Evolutionary conservation across 2,329 filamentous ascomycete species (phyloP), one percentile per base, ranked within the genome.

Genomic region (Blastomyces gilchristii): DNA sequence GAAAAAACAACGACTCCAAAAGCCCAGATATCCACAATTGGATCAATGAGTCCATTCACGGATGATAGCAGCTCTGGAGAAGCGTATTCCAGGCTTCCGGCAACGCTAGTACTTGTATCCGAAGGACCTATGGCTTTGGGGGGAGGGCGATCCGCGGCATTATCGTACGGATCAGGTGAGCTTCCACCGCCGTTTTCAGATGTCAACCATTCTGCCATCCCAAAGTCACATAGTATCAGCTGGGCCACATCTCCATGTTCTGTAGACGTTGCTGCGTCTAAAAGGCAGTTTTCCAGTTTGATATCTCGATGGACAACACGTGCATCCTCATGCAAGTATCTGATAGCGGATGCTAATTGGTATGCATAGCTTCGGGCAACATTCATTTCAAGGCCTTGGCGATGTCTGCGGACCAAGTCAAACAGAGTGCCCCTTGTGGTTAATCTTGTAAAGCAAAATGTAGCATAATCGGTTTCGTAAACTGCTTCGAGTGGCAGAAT

Each of bases 291-390:
- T 69, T 88, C 86, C 31, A 88, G 80, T 71, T 88, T 88, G 70
- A 88, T 81, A 70, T 88, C 86, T 58, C 86, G 80, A 70, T 88
- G 86, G 31, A 87, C 84, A 34, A 88, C 81, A 37, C 82, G 81
- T 31, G 86, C 83, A 69, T 88, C 86, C 71, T 87, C 83, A 69
- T 88, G 86, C 9, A 88, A 75, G 70, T 88, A 88, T 61, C 86
- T 81, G 54, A 88, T 74, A 3, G 86, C 85, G 45, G 80, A 83
- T 1, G 85, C 85, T 11, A 88, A 76, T 69, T 88, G 85, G 68
- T 83, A 85, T 0, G 81, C 73, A 69, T 87, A 88, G 66, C 81
- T 82, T 68, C 81, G 84, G 1, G 83, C 84, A 6, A 85, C 73
- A 2, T 78, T 72, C 4, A 77, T 68, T 3, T 78, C 72, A 8